phyloP scores from a whole-genome alignment of 345 rosid genomes.

The Crucihimalaya himalaica region DNA sequence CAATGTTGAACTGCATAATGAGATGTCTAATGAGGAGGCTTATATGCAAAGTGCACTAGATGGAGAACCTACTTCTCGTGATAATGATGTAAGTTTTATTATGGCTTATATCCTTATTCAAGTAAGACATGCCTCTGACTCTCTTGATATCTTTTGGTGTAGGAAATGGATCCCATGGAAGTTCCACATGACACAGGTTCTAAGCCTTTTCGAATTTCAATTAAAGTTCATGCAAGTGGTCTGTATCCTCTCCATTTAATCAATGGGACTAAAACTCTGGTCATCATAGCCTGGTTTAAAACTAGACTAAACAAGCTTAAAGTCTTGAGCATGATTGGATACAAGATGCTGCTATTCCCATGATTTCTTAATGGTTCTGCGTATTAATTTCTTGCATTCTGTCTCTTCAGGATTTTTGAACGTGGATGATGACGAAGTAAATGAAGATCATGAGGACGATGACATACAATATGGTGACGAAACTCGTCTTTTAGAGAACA shows the following conservation, averaged over 20 bases:
- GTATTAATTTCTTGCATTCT: slow-evolving; percentile 11
- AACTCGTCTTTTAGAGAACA: slow-evolving; percentile 70
- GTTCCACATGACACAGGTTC: slow-evolving; percentile 88
- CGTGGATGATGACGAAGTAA: slow-evolving; percentile 88
- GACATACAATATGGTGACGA: slow-evolving; percentile 53
- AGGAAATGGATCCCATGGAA: slow-evolving; percentile 62
- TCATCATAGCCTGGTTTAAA: slow-evolving; percentile 5
- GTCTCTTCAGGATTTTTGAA: slow-evolving; percentile 70
- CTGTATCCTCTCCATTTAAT: slow-evolving; percentile 16
- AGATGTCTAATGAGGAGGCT: slow-evolving; percentile 40
- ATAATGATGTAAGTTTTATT: slow-evolving; percentile 51
- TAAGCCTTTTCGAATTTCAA: slow-evolving; percentile 18
- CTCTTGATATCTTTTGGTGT: slow-evolving; percentile 39
- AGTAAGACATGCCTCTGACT: slow-evolving; percentile 24
- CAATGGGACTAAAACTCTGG: slow-evolving; percentile 5
- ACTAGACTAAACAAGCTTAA: slow-evolving; percentile 9
- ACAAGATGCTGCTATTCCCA: slow-evolving; percentile 14
- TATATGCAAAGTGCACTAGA: slow-evolving; percentile 43
- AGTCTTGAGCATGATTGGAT: slow-evolving; percentile 19
- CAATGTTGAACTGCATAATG: slow-evolving; percentile 40
- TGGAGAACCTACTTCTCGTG: slow-evolving; percentile 38
- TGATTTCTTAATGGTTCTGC: slow-evolving; percentile 30
- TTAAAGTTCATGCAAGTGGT: slow-evolving; percentile 1
- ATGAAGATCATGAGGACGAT: slow-evolving; percentile 63
- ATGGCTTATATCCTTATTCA: slow-evolving; percentile 15